Conservation (phyloP, 441 rosid genomes). For the Breynia disticha region DNA sequence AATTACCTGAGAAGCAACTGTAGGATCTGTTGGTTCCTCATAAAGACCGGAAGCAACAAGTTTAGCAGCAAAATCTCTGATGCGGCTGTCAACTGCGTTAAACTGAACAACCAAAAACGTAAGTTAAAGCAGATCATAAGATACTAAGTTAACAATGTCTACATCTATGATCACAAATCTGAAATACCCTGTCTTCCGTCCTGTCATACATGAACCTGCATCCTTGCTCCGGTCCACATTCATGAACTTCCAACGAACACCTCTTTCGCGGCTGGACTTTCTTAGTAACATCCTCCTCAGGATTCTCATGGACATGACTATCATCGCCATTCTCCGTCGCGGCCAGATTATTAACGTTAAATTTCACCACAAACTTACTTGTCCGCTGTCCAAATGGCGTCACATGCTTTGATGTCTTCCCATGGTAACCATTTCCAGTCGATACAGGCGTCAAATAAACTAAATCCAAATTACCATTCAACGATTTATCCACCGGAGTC, state of each 20-base stretch:
- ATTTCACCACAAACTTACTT: constrained; percentile 62
- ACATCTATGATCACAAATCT: constrained; percentile 10
- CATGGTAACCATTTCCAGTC: constrained; percentile 48
- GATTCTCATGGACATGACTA: constrained; percentile 25
- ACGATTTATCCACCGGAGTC: constrained; percentile 63
- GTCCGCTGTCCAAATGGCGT: constrained; percentile 79
- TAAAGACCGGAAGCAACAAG: constrained; percentile 52
- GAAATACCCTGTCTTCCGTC: constrained; percentile 70
- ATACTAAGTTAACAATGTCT: constrained; percentile 11
- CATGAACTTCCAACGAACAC: constrained; percentile 55
- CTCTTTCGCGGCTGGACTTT: constrained; percentile 50
- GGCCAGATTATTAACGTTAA: constrained; percentile 40
- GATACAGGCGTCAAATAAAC: constrained; percentile 35
- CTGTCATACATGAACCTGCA: constrained; percentile 89
- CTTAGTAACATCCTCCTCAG: constrained; percentile 68
- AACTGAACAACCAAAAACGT: constrained; percentile 31
- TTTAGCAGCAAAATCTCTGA: constrained; percentile 45
- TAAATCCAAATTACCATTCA: constrained; percentile 29
- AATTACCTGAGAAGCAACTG: constrained; percentile 85
- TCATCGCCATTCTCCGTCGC: constrained; percentile 28
- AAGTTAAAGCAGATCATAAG: constrained; percentile 13
- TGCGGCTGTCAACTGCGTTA: constrained; percentile 65
- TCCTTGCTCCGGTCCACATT: constrained; percentile 63
- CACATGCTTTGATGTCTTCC: constrained; percentile 43
- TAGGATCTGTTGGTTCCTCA: constrained; percentile 75